Evolutionary conservation across 2,329 filamentous ascomycete genomes (phyloP).

Genomic region (Myriosclerotinia curreyana): DNA sequence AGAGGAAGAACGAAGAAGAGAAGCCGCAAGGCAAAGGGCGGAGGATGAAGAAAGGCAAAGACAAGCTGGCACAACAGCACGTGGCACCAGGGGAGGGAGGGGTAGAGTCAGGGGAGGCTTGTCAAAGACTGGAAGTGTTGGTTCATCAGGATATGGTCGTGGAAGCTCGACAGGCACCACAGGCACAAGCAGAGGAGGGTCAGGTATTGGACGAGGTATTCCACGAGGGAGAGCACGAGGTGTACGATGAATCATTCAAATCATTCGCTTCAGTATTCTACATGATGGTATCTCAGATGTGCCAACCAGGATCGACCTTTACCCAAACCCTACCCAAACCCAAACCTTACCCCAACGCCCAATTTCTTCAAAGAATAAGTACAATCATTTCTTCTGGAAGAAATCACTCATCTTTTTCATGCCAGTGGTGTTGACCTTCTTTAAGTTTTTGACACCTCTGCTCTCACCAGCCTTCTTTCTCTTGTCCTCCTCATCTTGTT

Average conservation of each 20-base stretch:
- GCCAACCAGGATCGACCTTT: constrained; percentile 16
- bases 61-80: constrained; percentile 42
- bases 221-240: constrained; percentile 54
- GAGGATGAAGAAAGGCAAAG: constrained; percentile 56
- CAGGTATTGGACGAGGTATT: constrained; percentile 48
- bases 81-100: constrained; percentile 38
- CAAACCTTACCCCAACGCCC: constrained; percentile 19
- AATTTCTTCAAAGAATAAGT: neutral
- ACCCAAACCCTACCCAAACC: constrained; percentile 18
- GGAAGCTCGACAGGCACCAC: constrained; percentile 6
- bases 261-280: constrained; percentile 24
- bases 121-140: constrained; percentile 32
- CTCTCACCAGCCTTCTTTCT: constrained; percentile 74
- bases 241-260: constrained; percentile 40
- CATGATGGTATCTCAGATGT: constrained; percentile 21
- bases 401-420: constrained; percentile 98
- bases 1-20: constrained; percentile 75
- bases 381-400: constrained; percentile 64
- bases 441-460: constrained; percentile 71
- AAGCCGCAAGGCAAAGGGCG: constrained; percentile 62
- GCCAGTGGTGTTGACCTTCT: constrained; percentile 84
- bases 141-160: constrained; percentile 27
- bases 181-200: constrained; percentile 41
- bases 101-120: constrained; percentile 34
- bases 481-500: constrained; percentile 84